Evolutionary conservation across 768 basidiomycete species (phyloP).

Genomic region (Ramaria rubella): DNA sequence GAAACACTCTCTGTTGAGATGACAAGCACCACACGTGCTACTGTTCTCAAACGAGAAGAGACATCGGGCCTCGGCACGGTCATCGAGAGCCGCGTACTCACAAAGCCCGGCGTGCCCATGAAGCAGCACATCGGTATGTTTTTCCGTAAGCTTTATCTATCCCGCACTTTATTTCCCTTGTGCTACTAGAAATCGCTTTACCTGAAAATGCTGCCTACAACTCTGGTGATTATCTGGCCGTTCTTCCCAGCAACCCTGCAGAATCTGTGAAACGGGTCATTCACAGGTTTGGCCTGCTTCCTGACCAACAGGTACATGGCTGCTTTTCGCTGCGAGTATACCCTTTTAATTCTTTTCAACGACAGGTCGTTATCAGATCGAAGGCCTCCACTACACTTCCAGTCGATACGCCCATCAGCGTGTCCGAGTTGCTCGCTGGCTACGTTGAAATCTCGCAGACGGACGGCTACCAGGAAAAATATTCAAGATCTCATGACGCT

Average conservation of each 20-base stretch:
- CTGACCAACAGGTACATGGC: slow-evolving; percentile 37
- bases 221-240: slow-evolving; percentile 43
- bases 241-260: slow-evolving; percentile 39
- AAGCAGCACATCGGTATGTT: slow-evolving; percentile 38
- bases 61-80: slow-evolving; percentile 32
- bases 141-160: neutral
- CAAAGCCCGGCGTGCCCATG: slow-evolving; percentile 29
- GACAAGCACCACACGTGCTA: slow-evolving; percentile 25
- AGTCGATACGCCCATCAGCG: slow-evolving; percentile 29
- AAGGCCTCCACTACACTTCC: slow-evolving; percentile 36
- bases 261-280: slow-evolving; percentile 34
- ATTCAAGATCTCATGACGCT: slow-evolving; percentile 28
- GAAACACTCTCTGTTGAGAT: slow-evolving; percentile 1
- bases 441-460: slow-evolving; percentile 45
- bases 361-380: slow-evolving; percentile 32
- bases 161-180: neutral
- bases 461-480: slow-evolving; percentile 38
- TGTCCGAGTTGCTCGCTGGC: slow-evolving; percentile 34
- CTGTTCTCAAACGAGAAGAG: slow-evolving; percentile 33
- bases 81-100: slow-evolving; percentile 34
- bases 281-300: slow-evolving; percentile 30
- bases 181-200: slow-evolving; percentile 31
- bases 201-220: slow-evolving; percentile 33
- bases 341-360: neutral
- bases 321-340: neutral